A percentile compares a stretch with the other conserved stretches of the same genome.
phyloP scores from a whole-genome alignment of 495 filamentous ascomycete genomes.

The Aspergillus heteromorphus region DNA sequence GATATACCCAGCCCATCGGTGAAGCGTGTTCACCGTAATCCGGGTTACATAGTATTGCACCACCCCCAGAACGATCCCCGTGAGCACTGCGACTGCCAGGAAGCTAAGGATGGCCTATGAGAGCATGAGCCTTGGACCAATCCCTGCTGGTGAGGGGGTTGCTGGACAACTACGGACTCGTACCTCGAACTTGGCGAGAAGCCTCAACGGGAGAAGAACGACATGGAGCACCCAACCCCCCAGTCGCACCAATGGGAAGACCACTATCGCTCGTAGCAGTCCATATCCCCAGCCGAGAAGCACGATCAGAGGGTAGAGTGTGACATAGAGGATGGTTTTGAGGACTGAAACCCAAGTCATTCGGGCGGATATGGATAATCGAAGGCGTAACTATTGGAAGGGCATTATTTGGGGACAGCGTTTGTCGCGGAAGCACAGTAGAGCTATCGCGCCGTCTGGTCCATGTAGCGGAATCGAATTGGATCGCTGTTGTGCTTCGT shows the following conservation, averaged over 20 bases:
- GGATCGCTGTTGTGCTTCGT: too few species aligned
- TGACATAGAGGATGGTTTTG: conserved; percentile 26
- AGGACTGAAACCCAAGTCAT: conserved; percentile 24
- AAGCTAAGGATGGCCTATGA: conserved; percentile 60
- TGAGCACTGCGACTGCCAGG: conserved; percentile 52
- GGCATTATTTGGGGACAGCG: background rate
- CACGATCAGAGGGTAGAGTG: conserved; percentile 32
- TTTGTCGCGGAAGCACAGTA: background rate
- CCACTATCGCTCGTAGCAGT: conserved; percentile 25
- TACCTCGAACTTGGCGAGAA: conserved; percentile 63
- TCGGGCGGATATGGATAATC: background rate
- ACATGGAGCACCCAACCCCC: conserved; percentile 29
- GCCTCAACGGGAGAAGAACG: conserved; percentile 32
- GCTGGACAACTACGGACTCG: conserved; percentile 4
- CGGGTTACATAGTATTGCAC: conserved; percentile 39
- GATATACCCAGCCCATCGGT: conserved; percentile 2
- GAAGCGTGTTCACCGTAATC: conserved; percentile 5
- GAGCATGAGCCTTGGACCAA: conserved; percentile 22
- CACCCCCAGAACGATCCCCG: conserved; percentile 49
- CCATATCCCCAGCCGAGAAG: conserved; percentile 17
- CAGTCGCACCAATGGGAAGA: conserved; percentile 44
- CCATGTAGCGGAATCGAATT: background rate
- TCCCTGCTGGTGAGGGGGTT: background rate
- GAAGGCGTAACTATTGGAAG: background rate
- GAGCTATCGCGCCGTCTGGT: background rate